Evolutionary conservation across 2,329 filamentous ascomycete species (phyloP), one percentile per base, ranked within the genome.

Genomic region (Xylariaceae sp.): DNA sequence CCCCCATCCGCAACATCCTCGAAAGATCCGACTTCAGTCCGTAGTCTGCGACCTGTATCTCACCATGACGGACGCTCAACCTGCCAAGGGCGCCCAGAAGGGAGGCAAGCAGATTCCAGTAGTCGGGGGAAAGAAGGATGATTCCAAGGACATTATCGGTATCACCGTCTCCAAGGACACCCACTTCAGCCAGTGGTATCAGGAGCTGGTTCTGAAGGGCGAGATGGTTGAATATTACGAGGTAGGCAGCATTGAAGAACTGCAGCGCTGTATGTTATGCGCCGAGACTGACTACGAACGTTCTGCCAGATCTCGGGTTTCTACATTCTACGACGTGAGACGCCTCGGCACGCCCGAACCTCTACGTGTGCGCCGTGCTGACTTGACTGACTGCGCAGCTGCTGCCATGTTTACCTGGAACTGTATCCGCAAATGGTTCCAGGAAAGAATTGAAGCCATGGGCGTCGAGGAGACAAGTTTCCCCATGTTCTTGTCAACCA

Each of bases 391-490:
- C 23, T 6, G 9, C 14, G 27, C 30, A 54, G 52, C 78, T 37
- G 64, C 74, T 23, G 69, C 76, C 48, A 83, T 83, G 78, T 73
- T 79, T 61, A 75, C 82, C 54, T 83, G 79, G 79, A 74, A 71
- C 56, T 67, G 68, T 19, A 82, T 83, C 48, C 74, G 77, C 55
- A 76, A 77, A 53, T 83, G 77, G 77, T 83, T 83, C 63, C 72
- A 76, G 53, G 68, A 71, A 52, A 78, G 81, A 53, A 98, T 97
- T 62, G 89, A 94, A 73, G 80, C 76, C 34, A 78, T 97, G 72
- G 89, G 88, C 40, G 90, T 97, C 40, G 86, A 92, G 64, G 94
- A 98, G 71, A 85, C 87, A 61, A 95, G 88, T 64, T 98, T 98
- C 66, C 92, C 92, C 44, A 83, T 98, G 64, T 98, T 96, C 68